Conservation (phyloP, 148 eudicot genomes). For the Cornus suecica region DNA sequence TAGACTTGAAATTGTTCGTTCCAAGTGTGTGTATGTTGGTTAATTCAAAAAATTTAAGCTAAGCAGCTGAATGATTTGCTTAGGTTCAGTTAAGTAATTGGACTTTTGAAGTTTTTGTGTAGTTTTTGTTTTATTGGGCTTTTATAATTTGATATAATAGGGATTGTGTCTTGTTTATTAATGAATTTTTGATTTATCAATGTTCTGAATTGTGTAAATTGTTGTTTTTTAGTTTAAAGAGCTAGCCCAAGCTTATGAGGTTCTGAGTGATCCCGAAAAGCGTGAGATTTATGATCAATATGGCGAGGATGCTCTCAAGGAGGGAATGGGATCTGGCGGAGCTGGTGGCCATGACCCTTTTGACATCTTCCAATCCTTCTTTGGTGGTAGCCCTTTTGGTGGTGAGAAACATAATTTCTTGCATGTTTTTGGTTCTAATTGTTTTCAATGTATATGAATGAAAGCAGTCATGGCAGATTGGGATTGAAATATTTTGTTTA, state of each 20-base stretch:
- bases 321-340: slow-evolving; percentile 56
- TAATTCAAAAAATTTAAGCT: background rate
- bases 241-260: slow-evolving; percentile 57
- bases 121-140: no score
- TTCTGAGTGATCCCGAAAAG: slow-evolving; percentile 50
- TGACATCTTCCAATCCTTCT: slow-evolving; percentile 53
- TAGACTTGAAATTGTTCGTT: background rate
- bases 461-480: background rate
- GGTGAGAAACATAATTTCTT: slow-evolving; percentile 18
- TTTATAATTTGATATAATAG: no score
- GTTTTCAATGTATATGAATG: no score
- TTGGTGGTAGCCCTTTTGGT: slow-evolving; percentile 52
- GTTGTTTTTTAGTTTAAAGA: slow-evolving; percentile 40
- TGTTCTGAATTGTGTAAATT: background rate
- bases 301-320: slow-evolving; percentile 61
- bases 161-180: background rate
- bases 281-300: slow-evolving; percentile 60
- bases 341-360: slow-evolving; percentile 53
- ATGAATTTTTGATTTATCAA: background rate
- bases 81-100: background rate
- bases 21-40: background rate
- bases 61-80: background rate
- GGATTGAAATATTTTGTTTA: background rate
- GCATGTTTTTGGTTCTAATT: background rate
- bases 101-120: background rate